phyloP scores from a whole-genome alignment of 78 protist genomes.

The Cavenderia fasciculata region DNA sequence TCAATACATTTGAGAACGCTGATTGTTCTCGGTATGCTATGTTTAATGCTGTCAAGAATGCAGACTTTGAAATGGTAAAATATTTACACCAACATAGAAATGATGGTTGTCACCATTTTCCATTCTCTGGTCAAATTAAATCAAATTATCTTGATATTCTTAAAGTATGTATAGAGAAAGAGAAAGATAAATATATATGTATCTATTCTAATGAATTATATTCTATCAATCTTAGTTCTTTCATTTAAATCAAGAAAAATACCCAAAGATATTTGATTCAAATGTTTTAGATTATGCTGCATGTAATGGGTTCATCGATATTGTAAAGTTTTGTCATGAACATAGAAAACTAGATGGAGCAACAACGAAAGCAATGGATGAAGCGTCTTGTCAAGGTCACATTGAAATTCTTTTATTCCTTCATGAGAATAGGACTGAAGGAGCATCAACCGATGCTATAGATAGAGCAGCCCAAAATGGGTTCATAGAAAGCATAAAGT shows the following conservation, averaged over 20 bases:
- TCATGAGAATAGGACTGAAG: background rate
- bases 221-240: no score
- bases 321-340: background rate
- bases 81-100: background rate
- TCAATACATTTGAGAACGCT: no score
- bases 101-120: background rate
- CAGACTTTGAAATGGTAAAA: background rate
- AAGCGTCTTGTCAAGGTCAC: background rate
- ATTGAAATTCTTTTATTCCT: background rate
- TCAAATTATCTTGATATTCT: no score
- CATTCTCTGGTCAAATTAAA: no score
- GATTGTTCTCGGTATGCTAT: no score
- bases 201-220: no score
- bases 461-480: background rate
- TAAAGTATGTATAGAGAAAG: no score
- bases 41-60: background rate
- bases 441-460: background rate
- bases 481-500: background rate
- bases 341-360: background rate
- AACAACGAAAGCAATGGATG: background rate
- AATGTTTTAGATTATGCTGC: no score
- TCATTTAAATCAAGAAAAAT: no score
- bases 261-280: no score
- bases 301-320: background rate
- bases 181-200: no score